These are phyloP conservation scores for Besnoitia besnoiti DNA, from an alignment of 169 alveolate species.

Conservation along the genomic window DNA sequence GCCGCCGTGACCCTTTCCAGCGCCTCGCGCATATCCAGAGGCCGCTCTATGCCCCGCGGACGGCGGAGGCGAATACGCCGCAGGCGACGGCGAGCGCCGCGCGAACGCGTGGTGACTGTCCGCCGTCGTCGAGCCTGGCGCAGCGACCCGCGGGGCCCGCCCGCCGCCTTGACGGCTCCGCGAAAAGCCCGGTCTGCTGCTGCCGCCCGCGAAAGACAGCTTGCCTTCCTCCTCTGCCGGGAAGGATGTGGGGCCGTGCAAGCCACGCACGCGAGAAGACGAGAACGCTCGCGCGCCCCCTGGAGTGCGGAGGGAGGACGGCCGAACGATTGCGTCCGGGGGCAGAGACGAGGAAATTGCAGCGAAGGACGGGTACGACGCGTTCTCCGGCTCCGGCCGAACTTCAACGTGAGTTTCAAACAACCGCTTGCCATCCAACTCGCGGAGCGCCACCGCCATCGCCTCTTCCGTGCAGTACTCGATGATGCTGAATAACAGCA, in stretches of 20 bases:
- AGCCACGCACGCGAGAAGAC: not conserved
- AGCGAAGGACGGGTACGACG: not conserved
- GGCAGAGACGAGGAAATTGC: not conserved
- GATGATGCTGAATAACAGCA: not conserved
- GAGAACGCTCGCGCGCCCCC: not conserved
- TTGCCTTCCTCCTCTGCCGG: not conserved
- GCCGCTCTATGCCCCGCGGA: too few relatives aligned
- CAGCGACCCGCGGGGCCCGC: too few relatives aligned
- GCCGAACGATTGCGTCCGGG: not conserved
- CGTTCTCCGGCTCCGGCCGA: not conserved
- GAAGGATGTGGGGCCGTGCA: not conserved
- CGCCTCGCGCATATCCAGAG: too few relatives aligned
- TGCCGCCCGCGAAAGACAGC: too few relatives aligned
- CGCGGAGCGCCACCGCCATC: not conserved
- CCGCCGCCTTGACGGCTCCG: too few relatives aligned
- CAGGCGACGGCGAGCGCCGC: too few relatives aligned
- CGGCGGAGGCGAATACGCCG: too few relatives aligned
- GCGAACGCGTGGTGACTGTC: too few relatives aligned
- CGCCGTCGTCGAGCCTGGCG: too few relatives aligned
- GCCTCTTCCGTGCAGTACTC: not conserved
- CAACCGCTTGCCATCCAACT: not conserved
- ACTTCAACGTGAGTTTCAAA: constrained; percentile 7
- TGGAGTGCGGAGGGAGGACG: not conserved
- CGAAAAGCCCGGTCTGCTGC: too few relatives aligned
- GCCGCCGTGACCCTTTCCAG: too few relatives aligned